Percentiles rank a stretch among this genome's conserved stretches.
phyloP scores from a whole-genome alignment of 1,284 basidiomycete species.

The Leccinum pachyderme region DNA sequence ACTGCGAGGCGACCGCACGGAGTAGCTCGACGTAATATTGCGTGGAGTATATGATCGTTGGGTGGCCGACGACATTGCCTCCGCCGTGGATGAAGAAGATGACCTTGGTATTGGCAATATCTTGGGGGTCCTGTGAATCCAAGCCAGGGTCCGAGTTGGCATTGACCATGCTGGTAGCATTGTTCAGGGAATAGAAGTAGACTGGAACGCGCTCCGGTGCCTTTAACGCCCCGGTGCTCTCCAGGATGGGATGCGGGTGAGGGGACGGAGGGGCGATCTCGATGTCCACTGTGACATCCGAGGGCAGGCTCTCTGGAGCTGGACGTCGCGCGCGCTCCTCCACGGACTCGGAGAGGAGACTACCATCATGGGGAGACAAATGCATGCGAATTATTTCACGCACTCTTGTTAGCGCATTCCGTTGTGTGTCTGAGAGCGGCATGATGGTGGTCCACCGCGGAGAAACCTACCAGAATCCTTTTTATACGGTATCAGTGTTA shows the following conservation, averaged over 20 bases:
- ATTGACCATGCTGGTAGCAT: neutral
- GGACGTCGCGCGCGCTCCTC: constrained; percentile 19
- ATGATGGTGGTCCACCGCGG: neutral
- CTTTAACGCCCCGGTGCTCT: constrained; percentile 7
- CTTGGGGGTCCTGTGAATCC: neutral
- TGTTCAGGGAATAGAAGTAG: constrained; percentile 16
- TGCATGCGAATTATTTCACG: neutral
- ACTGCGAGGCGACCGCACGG: constrained; percentile 1
- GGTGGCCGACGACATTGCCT: constrained; percentile 22
- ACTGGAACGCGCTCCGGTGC: constrained; percentile 22
- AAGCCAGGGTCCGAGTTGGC: neutral
- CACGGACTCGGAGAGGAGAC: constrained; percentile 9
- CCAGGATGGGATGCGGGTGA: constrained; percentile 10
- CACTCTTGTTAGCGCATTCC: constrained; percentile 1
- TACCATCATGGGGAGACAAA: neutral
- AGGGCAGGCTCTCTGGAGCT: constrained; percentile 11
- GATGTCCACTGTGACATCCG: constrained; percentile 12
- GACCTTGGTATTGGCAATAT: constrained; percentile 9
- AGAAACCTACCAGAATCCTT: too few relatives aligned
- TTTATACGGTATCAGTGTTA: neutral
- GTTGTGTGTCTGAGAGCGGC: constrained; percentile 23
- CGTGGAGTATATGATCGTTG: constrained; percentile 1
- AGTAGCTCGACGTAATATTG: constrained; percentile 17
- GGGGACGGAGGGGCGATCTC: constrained; percentile 24
- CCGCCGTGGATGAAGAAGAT: constrained; percentile 29